Conservation (phyloP, 2,329 filamentous ascomycete genomes). For the Stagonosporopsis chrysanthemi region DNA sequence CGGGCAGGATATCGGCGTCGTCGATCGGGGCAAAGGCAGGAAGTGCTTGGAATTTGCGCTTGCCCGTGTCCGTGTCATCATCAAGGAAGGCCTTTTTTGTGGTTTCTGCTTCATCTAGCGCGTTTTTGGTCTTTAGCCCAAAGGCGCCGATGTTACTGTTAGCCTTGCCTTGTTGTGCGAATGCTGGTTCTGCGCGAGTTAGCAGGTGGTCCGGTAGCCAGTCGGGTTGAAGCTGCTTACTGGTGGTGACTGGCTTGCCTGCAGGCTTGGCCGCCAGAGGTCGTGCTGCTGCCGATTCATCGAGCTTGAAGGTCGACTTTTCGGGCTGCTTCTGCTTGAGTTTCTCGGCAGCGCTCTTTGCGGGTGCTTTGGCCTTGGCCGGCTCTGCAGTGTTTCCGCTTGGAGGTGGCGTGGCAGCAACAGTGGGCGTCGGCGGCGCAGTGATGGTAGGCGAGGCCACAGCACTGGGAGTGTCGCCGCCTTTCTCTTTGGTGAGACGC, state of each 20-base stretch:
- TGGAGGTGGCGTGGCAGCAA: constrained; percentile 36
- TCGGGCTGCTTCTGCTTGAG: constrained; percentile 62
- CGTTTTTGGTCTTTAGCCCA: constrained; percentile 71
- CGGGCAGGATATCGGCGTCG: constrained; percentile 54
- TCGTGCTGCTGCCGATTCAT: constrained; percentile 40
- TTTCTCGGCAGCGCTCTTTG: constrained; percentile 85
- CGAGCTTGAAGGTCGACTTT: constrained; percentile 50
- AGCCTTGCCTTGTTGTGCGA: constrained; percentile 66
- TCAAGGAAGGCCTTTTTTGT: constrained; percentile 84
- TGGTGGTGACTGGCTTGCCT: constrained; percentile 34
- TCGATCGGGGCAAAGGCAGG: constrained; percentile 69
- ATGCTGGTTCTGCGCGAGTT: constrained; percentile 47
- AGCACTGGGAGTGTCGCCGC: constrained; percentile 69
- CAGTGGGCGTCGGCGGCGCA: constrained; percentile 70
- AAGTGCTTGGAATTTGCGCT: constrained; percentile 85
- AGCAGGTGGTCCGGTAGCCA: constrained; percentile 11
- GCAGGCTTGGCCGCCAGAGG: constrained; percentile 39
- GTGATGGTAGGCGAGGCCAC: constrained; percentile 61
- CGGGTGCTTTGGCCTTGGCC: constrained; percentile 79
- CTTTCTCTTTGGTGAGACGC: constrained; percentile 67
- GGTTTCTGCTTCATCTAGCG: constrained; percentile 69
- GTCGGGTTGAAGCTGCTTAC: neutral
- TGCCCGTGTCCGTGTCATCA: constrained; percentile 84
- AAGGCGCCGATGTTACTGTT: constrained; percentile 82
- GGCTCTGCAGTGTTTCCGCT: constrained; percentile 56